Evolutionary conservation across 2,329 filamentous ascomycete species (phyloP).

Genomic region (Apiospora aurea): DNA sequence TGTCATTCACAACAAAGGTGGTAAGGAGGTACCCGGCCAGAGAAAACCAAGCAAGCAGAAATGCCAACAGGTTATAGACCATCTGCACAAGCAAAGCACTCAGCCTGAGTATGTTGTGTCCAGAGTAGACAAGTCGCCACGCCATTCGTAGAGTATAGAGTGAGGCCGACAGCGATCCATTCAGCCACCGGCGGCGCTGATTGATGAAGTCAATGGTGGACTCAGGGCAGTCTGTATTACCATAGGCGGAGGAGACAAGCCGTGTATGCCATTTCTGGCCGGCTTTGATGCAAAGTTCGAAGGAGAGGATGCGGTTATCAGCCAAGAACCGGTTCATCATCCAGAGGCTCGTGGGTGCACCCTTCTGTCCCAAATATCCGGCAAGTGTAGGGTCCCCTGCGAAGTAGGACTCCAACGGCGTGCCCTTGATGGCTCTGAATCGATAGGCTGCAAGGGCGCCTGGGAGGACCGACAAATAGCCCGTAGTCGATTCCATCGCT

Average conservation of each 20-base stretch:
- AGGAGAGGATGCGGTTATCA: constrained; percentile 97
- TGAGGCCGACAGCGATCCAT: constrained; percentile 94
- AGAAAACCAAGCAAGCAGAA: constrained; percentile 86
- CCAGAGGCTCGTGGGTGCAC: constrained; percentile 99
- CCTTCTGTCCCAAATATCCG: constrained; percentile 80
- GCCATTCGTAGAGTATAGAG: constrained; percentile 91
- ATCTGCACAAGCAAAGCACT: constrained; percentile 95
- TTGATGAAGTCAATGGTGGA: constrained; percentile 93
- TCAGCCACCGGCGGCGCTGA: constrained; percentile 94
- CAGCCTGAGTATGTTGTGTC: constrained; percentile 95
- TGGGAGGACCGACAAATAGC: constrained; percentile 94
- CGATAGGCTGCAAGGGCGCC: constrained; percentile 97
- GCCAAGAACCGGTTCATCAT: constrained; percentile 99
- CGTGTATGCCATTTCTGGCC: constrained; percentile 97
- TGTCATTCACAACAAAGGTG: constrained; percentile 91
- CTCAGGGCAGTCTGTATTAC: constrained; percentile 94
- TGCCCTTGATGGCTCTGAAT: constrained; percentile 94
- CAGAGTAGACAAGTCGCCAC: constrained; percentile 95
- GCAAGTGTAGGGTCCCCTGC: constrained; percentile 96
- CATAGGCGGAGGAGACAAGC: constrained; percentile 97
- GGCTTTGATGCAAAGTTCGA: constrained; percentile 94
- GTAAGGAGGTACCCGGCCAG: constrained; percentile 92
- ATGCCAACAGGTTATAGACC: constrained; percentile 69
- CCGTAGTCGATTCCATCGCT: constrained; percentile 90
- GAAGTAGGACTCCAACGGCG: constrained; percentile 97